Percentiles rank a stretch among this genome's conserved stretches.
phyloP scores from a whole-genome alignment of 768 basidiomycete genomes.

The Cystoderma amianthinum region DNA sequence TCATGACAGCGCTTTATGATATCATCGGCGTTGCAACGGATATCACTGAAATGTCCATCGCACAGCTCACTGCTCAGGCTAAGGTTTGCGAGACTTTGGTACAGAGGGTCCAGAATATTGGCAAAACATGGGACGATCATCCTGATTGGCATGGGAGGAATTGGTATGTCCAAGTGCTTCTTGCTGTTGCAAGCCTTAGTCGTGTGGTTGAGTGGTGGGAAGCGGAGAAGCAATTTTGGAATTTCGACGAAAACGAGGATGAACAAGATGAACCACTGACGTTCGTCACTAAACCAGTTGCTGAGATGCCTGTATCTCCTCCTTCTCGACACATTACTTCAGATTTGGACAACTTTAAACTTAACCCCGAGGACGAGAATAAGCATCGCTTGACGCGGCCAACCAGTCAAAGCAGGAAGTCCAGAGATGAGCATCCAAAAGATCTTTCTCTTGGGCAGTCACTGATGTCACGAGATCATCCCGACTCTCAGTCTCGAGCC shows the following conservation, averaged over 20 bases:
- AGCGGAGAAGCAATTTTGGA: constrained; percentile 99
- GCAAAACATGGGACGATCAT: constrained; percentile 95
- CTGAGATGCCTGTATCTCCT: constrained; percentile 35
- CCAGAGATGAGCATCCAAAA: constrained; percentile 54
- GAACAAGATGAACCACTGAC: constrained; percentile 87
- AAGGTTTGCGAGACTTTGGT: constrained; percentile 84
- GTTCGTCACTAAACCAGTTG: constrained; percentile 89
- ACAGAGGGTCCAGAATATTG: constrained; percentile 85
- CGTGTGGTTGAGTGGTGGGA: constrained; percentile 99
- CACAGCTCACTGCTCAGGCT: constrained; percentile 79
- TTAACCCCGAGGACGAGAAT: constrained; percentile 48
- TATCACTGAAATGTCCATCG: constrained; percentile 82
- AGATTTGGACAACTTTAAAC: constrained; percentile 36
- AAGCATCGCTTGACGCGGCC: constrained; percentile 42
- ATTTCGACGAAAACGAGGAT: constrained; percentile 89
- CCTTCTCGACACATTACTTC: constrained; percentile 31
- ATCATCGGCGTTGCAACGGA: constrained; percentile 93
- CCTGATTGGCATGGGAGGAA: constrained; percentile 96
- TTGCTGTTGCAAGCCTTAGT: constrained; percentile 92
- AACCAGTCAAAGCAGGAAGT: constrained; percentile 42
- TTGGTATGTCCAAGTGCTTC: constrained; percentile 96
- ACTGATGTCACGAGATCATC: constrained; percentile 23
- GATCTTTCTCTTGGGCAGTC: constrained; percentile 29
- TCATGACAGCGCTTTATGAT: constrained; percentile 86
- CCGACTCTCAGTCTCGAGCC: constrained; percentile 22